Evolutionary conservation across 768 basidiomycete genomes (phyloP).

Genomic region (Kwoniella bestiolae): DNA sequence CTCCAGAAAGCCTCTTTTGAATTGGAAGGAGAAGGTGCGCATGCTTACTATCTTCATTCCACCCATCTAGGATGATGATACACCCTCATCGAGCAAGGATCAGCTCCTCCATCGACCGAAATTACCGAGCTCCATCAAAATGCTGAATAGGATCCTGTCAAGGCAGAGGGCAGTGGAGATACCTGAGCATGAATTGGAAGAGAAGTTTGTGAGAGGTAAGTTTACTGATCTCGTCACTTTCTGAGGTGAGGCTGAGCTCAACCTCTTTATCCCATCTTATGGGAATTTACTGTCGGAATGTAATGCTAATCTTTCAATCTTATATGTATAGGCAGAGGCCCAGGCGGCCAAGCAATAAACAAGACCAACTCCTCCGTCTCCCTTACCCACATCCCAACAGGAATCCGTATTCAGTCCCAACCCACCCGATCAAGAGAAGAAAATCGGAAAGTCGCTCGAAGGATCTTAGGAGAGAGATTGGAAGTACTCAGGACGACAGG

Average conservation of each 20-base stretch:
- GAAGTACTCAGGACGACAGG: conserved; percentile 32
- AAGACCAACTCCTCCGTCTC: conserved; percentile 84
- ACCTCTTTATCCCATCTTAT: background rate
- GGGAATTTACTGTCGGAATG: too few species aligned
- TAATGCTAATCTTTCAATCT: conserved; percentile 6
- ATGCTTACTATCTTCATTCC: background rate
- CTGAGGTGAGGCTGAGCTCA: conserved; percentile 58
- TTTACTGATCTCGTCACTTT: conserved; percentile 61
- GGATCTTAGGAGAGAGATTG: conserved; percentile 74
- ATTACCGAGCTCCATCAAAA: conserved; percentile 52
- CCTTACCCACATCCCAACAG: conserved; percentile 83
- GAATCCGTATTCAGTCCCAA: conserved; percentile 83
- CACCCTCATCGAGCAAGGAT: conserved; percentile 1
- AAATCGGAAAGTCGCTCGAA: conserved; percentile 78
- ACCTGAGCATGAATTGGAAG: conserved; percentile 79
- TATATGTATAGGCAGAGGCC: conserved; percentile 71
- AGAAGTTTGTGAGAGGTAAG: conserved; percentile 81
- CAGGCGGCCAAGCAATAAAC: conserved; percentile 96
- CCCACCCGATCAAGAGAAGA: conserved; percentile 80
- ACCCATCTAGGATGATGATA: background rate
- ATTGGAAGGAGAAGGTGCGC: background rate
- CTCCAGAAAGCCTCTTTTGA: too few species aligned
- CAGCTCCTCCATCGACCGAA: conserved; percentile 26
- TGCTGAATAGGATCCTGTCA: conserved; percentile 50
- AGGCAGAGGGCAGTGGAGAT: conserved; percentile 64